These are phyloP conservation scores for Xylariaceae sp. DNA, from an alignment of 2,329 filamentous ascomycete species.

Conservation along the genomic window DNA sequence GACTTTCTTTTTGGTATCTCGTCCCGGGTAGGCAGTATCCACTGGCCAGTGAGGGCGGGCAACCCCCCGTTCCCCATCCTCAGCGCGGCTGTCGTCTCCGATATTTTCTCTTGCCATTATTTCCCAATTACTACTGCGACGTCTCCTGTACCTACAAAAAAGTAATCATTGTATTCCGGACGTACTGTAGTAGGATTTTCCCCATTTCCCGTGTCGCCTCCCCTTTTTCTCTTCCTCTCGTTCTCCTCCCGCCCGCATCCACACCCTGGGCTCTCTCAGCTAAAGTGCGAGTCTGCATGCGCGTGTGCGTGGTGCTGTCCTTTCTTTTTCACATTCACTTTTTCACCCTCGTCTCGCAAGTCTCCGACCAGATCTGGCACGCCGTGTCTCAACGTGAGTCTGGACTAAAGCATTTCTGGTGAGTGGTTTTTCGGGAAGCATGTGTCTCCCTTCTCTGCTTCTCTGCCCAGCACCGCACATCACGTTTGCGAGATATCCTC, in stretches of 20 bases:
- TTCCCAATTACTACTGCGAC: slow-evolving; percentile 24
- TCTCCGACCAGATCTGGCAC: slow-evolving; percentile 22
- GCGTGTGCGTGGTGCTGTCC: slow-evolving; percentile 28
- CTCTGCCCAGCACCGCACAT: background rate
- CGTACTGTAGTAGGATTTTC: slow-evolving; percentile 23
- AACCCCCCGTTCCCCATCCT: slow-evolving; percentile 20
- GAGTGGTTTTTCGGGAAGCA: slow-evolving; percentile 18
- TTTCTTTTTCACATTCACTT: slow-evolving; percentile 26
- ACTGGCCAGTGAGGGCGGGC: no score
- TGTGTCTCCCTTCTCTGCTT: slow-evolving; percentile 6
- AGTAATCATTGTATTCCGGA: slow-evolving; percentile 11
- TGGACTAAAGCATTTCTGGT: slow-evolving; percentile 22
- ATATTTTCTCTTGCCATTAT: slow-evolving; percentile 30
- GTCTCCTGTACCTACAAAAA: slow-evolving; percentile 19
- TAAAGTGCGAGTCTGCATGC: slow-evolving; percentile 22
- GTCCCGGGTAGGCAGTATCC: slow-evolving; percentile 3
- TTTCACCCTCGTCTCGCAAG: slow-evolving; percentile 11
- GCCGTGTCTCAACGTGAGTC: slow-evolving; percentile 21
- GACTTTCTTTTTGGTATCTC: slow-evolving; percentile 8
- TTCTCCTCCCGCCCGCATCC: slow-evolving; percentile 22
- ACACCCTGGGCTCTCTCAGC: slow-evolving; percentile 19
- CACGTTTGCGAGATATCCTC: background rate
- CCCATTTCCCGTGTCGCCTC: slow-evolving; percentile 27
- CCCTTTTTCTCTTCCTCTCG: slow-evolving; percentile 21
- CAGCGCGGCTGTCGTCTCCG: slow-evolving; percentile 26